Percentiles rank a stretch among this genome's conserved stretches.
Conservation (phyloP, 495 filamentous ascomycete genomes). For the Penicillium flavigenum region DNA sequence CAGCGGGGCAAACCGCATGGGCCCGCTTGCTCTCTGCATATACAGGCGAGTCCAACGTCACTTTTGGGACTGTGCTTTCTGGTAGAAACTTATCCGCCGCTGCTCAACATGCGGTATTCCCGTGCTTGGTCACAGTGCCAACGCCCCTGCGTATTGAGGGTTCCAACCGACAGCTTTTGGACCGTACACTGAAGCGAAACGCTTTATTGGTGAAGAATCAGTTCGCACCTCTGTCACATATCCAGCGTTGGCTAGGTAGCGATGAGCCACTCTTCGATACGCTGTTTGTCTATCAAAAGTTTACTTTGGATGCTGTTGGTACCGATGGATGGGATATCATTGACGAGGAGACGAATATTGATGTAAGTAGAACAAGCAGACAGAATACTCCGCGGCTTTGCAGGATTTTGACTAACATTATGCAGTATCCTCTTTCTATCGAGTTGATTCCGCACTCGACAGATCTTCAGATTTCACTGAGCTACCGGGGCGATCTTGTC, state of each 20-base stretch:
- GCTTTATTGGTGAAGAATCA: constrained; percentile 62
- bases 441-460: constrained; percentile 59
- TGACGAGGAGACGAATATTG: constrained; percentile 55
- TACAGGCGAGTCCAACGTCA: constrained; percentile 64
- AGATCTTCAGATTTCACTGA: constrained; percentile 57
- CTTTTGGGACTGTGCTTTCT: constrained; percentile 73
- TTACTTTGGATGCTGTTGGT: constrained; percentile 21
- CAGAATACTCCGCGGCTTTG: constrained; percentile 17
- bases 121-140: constrained; percentile 73
- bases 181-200: constrained; percentile 60
- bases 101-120: constrained; percentile 59
- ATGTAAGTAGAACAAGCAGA: constrained; percentile 39
- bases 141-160: constrained; percentile 50
- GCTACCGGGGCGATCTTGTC: constrained; percentile 58
- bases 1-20: constrained; percentile 73
- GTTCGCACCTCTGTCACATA: constrained; percentile 61
- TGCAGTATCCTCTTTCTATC: constrained; percentile 65
- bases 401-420: constrained; percentile 9
- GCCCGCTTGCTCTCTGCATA: constrained; percentile 66
- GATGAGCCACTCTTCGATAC: constrained; percentile 71
- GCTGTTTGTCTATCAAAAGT: constrained; percentile 75
- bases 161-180: constrained; percentile 55
- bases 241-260: constrained; percentile 65
- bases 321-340: constrained; percentile 44
- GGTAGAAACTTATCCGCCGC: constrained; percentile 57